Percentiles rank a stretch among this genome's conserved stretches.
These are phyloP conservation scores for Alternaria gansuensis DNA, from an alignment of 2,329 filamentous ascomycete species.

Conservation along the genomic window DNA sequence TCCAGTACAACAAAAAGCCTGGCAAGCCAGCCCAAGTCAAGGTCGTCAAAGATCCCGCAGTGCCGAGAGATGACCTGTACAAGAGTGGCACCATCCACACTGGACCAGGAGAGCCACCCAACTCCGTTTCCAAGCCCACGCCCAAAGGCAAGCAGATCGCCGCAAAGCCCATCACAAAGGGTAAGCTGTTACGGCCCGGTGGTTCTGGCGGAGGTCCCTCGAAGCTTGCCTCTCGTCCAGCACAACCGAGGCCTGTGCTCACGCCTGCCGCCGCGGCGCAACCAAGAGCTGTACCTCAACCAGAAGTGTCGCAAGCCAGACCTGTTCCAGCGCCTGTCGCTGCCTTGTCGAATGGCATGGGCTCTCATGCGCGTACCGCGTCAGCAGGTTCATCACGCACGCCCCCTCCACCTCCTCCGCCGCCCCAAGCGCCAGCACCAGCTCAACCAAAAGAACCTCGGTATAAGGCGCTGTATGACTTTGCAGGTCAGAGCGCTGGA, in stretches of 20 bases:
- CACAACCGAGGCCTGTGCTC: slow-evolving; percentile 49
- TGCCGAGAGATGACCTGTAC: slow-evolving; percentile 79
- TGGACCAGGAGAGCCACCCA: slow-evolving; percentile 81
- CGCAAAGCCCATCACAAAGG: slow-evolving; percentile 88
- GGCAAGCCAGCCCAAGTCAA: slow-evolving; percentile 91
- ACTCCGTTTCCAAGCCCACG: slow-evolving; percentile 81
- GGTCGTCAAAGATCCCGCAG: slow-evolving; percentile 83
- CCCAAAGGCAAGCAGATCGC: slow-evolving; percentile 87
- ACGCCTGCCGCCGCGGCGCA: slow-evolving; percentile 49
- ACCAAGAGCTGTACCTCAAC: slow-evolving; percentile 57
- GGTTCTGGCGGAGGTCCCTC: slow-evolving; percentile 84
- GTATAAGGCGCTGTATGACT: slow-evolving; percentile 93
- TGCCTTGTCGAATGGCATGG: slow-evolving; percentile 60
- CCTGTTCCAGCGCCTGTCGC: slow-evolving; percentile 65
- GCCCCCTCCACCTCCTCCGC: slow-evolving; percentile 60
- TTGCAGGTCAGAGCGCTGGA: slow-evolving; percentile 82
- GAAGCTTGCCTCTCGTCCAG: slow-evolving; percentile 67
- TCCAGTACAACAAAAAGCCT: slow-evolving; percentile 98
- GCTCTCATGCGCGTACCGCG: slow-evolving; percentile 51
- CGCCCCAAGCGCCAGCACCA: slow-evolving; percentile 70
- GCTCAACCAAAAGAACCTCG: slow-evolving; percentile 73
- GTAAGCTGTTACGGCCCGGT: slow-evolving; percentile 89
- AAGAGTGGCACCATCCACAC: slow-evolving; percentile 95
- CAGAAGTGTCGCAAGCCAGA: slow-evolving; percentile 57
- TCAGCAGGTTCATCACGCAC: slow-evolving; percentile 57